A percentile compares a stretch with the other conserved stretches of the same genome.
Evolutionary conservation across 768 basidiomycete genomes (phyloP).

Genomic region (Brasilioporus rufonigricans): DNA sequence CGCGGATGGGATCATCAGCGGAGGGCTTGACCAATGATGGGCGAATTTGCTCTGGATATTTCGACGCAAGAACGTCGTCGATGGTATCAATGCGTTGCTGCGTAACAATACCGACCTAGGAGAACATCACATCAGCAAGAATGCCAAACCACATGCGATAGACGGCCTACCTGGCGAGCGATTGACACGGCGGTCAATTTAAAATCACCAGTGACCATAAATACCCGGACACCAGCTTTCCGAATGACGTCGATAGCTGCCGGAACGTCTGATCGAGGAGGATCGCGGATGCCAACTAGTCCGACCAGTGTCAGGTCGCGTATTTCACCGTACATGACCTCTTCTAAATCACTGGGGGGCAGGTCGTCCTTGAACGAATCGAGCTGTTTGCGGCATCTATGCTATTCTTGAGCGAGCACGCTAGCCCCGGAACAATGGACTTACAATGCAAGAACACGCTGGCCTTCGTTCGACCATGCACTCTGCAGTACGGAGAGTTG

Average conservation of each 20-base stretch:
- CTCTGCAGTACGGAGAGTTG: constrained; percentile 33
- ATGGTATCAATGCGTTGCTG: constrained; percentile 37
- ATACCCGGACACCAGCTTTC: constrained; percentile 50
- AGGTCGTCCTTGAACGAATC: constrained; percentile 26
- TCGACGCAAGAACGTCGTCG: constrained; percentile 26
- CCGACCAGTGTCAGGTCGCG: constrained; percentile 46
- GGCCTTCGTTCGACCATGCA: constrained; percentile 46
- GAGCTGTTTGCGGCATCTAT: constrained; percentile 32
- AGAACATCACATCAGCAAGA: not conserved
- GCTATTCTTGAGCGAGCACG: not conserved
- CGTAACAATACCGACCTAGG: constrained; percentile 43
- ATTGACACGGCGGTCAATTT: constrained; percentile 52
- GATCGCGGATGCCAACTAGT: constrained; percentile 54
- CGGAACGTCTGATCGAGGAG: constrained; percentile 50
- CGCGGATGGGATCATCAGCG: constrained; percentile 36
- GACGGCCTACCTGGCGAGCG: constrained; percentile 38
- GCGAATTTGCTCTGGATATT: constrained; percentile 14
- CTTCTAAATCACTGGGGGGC: constrained; percentile 30
- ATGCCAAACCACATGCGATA: not conserved
- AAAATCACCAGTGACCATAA: constrained; percentile 61
- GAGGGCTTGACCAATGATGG: constrained; percentile 34
- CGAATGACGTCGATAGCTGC: constrained; percentile 45
- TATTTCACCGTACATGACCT: constrained; percentile 39
- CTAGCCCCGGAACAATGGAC: not conserved
- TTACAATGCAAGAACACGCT: constrained; percentile 51